These are phyloP conservation scores for Ceratobasidium sp. DNA, from an alignment of 1,284 basidiomycete genomes.

Conservation along the genomic window DNA sequence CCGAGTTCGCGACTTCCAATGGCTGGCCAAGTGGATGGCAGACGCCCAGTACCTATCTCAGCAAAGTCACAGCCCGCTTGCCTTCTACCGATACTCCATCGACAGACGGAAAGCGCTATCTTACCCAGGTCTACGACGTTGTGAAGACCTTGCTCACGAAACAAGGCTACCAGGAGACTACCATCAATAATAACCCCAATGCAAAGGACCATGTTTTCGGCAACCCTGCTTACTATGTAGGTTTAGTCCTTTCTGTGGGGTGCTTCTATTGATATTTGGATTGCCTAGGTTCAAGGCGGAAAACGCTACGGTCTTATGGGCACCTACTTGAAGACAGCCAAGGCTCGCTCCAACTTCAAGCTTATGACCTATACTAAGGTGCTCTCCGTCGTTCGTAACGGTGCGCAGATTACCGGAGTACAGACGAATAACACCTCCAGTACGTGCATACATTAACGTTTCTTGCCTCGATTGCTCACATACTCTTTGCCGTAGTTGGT, in stretches of 20 bases:
- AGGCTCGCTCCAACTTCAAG: conserved; percentile 64
- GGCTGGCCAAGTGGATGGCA: conserved; percentile 69
- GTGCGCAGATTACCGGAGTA: conserved; percentile 66
- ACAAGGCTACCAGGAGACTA: conserved; percentile 63
- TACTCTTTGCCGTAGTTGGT: conserved; percentile 53
- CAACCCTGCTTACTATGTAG: conserved; percentile 65
- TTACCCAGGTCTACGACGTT: conserved; percentile 63
- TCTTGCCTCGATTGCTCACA: not conserved
- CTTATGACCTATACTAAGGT: conserved; percentile 63
- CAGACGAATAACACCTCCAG: conserved; percentile 66
- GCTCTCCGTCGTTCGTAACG: conserved; percentile 66
- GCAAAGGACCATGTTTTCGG: conserved; percentile 69
- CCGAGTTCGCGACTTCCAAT: conserved; percentile 62
- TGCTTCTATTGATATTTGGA: not conserved
- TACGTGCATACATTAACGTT: not conserved
- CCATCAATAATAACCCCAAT: conserved; percentile 66
- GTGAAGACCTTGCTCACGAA: conserved; percentile 58
- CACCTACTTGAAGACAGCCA: conserved; percentile 68
- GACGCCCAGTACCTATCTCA: conserved; percentile 63
- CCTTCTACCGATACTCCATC: conserved; percentile 69
- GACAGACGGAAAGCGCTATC: conserved; percentile 68
- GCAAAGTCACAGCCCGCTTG: conserved; percentile 62
- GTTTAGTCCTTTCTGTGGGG: conserved; percentile 46
- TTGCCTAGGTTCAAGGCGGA: conserved; percentile 63
- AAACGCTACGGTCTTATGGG: conserved; percentile 69